phyloP scores from a whole-genome alignment of 805 yeast genomes.

The Alloascoidea hylecoeti region DNA sequence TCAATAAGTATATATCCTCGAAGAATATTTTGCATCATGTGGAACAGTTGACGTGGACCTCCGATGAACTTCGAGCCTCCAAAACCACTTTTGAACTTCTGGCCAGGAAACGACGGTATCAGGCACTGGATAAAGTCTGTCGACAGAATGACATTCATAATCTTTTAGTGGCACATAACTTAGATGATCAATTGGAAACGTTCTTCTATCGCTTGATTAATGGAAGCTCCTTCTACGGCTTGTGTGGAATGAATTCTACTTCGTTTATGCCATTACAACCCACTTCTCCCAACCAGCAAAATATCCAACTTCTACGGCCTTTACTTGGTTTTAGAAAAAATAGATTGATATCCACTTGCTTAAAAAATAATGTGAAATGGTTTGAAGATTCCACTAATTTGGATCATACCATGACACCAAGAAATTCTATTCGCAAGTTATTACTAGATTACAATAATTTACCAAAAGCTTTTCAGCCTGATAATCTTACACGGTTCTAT shows the following conservation, averaged over 20 bases:
- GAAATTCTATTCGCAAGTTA: constrained; percentile 39
- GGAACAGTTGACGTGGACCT: constrained; percentile 13
- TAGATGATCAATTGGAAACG: constrained; percentile 64
- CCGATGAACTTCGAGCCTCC: neutral
- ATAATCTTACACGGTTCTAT: constrained; percentile 6
- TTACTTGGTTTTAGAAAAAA: constrained; percentile 21
- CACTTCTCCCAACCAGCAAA: constrained; percentile 15
- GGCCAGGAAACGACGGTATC: constrained; percentile 43
- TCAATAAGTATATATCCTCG: constrained; percentile 13
- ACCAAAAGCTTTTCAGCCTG: constrained; percentile 9
- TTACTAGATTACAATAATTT: constrained; percentile 7
- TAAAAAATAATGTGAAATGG: constrained; percentile 30
- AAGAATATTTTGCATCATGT: constrained; percentile 20
- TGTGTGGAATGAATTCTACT: constrained; percentile 51
- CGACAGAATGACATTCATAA: constrained; percentile 15
- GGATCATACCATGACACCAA: constrained; percentile 34
- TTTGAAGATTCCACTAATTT: constrained; percentile 57
- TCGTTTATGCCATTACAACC: too few relatives aligned
- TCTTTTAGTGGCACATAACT: constrained; percentile 53
- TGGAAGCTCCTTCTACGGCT: constrained; percentile 38
- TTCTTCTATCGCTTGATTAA: constrained; percentile 36
- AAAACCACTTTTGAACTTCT: constrained; percentile 33
- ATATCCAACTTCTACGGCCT: constrained; percentile 9
- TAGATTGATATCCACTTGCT: constrained; percentile 32
- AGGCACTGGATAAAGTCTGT: constrained; percentile 28